Conservation (phyloP, 441 rosid species). For the Sinapis alba region DNA sequence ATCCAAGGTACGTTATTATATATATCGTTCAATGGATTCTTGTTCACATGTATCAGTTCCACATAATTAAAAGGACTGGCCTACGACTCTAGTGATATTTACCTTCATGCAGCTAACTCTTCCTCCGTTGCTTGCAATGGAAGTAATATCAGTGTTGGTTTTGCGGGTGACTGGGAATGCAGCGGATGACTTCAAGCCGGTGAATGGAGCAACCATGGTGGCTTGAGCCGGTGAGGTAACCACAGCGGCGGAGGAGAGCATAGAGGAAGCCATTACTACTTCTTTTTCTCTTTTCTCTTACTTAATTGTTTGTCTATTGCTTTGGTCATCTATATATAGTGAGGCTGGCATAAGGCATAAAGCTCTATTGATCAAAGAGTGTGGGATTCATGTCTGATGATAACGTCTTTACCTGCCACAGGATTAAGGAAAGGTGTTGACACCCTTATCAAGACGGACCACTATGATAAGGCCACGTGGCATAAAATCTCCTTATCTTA, state of each 20-base stretch:
- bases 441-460: conserved; percentile 33
- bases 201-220: conserved; percentile 64
- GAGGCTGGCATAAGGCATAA: conserved; percentile 8
- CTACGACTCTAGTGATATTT: neutral
- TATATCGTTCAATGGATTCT: neutral
- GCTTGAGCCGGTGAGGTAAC: conserved; percentile 48
- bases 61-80: neutral
- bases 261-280: conserved; percentile 53
- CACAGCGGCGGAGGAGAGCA: conserved; percentile 52
- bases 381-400: conserved; percentile 8
- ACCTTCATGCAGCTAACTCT: conserved; percentile 68
- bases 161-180: conserved; percentile 56
- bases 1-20: neutral
- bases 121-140: conserved; percentile 60
- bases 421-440: conserved; percentile 33
- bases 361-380: conserved; percentile 17
- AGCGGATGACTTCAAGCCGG: conserved; percentile 55
- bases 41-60: neutral
- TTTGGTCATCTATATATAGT: conserved; percentile 28
- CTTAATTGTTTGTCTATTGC: neutral
- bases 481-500: conserved; percentile 23
- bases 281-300: neutral
- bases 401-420: conserved; percentile 39
- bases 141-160: conserved; percentile 51
- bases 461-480: conserved; percentile 29